Evolutionary conservation across 257 asterid genomes (phyloP).

Genomic region (Penstemon davidsonii): DNA sequence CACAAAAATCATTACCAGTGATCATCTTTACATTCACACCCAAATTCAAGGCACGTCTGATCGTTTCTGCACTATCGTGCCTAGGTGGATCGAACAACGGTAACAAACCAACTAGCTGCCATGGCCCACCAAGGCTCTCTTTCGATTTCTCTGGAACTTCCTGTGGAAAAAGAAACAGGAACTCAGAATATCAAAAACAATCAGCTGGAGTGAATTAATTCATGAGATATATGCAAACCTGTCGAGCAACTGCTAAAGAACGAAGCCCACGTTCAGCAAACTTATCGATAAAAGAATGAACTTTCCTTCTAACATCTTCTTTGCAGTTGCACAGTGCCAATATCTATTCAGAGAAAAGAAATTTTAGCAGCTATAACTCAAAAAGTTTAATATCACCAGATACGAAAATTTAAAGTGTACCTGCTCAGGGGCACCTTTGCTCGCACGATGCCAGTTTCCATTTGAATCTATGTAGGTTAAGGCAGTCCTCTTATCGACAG

Average conservation of each 20-base stretch:
- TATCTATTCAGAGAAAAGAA: conserved; percentile 45
- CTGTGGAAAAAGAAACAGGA: conserved; percentile 31
- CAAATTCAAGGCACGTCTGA: conserved; percentile 77
- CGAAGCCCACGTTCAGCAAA: conserved; percentile 95
- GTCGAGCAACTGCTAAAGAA: conserved; percentile 84
- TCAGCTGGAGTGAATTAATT: background rate
- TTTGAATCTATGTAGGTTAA: conserved; percentile 75
- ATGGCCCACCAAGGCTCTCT: conserved; percentile 79
- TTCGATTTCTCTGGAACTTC: conserved; percentile 83
- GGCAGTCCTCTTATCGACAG: conserved; percentile 93
- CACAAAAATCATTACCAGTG: conserved; percentile 50
- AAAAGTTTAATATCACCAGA: too few species aligned
- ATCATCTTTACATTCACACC: conserved; percentile 99
- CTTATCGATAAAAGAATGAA: conserved; percentile 72
- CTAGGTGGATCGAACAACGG: conserved; percentile 96
- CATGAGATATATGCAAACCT: conserved; percentile 43
- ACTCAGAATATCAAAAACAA: conserved; percentile 1
- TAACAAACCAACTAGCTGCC: conserved; percentile 85
- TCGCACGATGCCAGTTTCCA: conserved; percentile 83
- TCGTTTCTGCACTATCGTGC: conserved; percentile 97
- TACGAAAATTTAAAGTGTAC: conserved; percentile 28
- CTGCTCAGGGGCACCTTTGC: conserved; percentile 99
- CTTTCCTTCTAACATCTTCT: conserved; percentile 73
- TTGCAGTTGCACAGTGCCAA: conserved; percentile 60
- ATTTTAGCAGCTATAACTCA: background rate